Evolutionary conservation across 2,329 filamentous ascomycete species (phyloP).

Genomic region (Claviceps sp.): DNA sequence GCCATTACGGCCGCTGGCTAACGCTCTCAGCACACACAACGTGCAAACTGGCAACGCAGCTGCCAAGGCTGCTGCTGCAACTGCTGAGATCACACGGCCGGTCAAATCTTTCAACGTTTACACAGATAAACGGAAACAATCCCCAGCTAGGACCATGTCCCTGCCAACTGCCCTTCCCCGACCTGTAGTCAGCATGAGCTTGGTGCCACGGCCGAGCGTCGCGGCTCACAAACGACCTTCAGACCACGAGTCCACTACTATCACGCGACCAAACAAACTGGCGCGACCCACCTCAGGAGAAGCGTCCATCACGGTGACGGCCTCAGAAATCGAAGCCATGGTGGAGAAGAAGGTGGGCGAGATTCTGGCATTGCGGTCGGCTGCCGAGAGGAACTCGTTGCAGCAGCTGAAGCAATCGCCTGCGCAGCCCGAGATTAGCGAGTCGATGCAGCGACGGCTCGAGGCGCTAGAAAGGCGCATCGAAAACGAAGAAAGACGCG

Average conservation of each 20-base stretch:
- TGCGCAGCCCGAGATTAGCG: slow-evolving; percentile 43
- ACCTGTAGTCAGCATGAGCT: slow-evolving; percentile 17
- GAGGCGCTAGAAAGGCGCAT: slow-evolving; percentile 81
- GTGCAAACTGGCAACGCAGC: slow-evolving; percentile 47
- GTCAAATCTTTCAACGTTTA: slow-evolving; percentile 80
- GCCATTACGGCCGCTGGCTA: slow-evolving; percentile 63
- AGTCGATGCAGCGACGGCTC: slow-evolving; percentile 66
- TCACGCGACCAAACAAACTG: slow-evolving; percentile 34
- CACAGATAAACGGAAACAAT: slow-evolving; percentile 50
- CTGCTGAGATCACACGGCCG: slow-evolving; percentile 48
- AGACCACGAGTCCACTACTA: slow-evolving; percentile 21
- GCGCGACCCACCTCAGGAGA: slow-evolving; percentile 23
- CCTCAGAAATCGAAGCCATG: slow-evolving; percentile 74
- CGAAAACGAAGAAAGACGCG: slow-evolving; percentile 44
- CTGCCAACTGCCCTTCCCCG: slow-evolving; percentile 20
- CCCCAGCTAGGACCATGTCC: background rate
- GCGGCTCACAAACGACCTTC: slow-evolving; percentile 26
- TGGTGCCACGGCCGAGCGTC: slow-evolving; percentile 7
- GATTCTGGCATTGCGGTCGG: slow-evolving; percentile 61
- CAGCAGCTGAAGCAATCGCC: slow-evolving; percentile 18
- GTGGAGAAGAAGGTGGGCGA: slow-evolving; percentile 87
- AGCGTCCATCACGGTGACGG: slow-evolving; percentile 38
- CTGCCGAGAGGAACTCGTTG: slow-evolving; percentile 29
- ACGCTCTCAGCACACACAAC: slow-evolving; percentile 65
- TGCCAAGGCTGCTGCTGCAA: slow-evolving; percentile 12